Base-by-base conservation (phyloP, 306 rosid genomes). In the Lathyrus tuberosus region DNA sequence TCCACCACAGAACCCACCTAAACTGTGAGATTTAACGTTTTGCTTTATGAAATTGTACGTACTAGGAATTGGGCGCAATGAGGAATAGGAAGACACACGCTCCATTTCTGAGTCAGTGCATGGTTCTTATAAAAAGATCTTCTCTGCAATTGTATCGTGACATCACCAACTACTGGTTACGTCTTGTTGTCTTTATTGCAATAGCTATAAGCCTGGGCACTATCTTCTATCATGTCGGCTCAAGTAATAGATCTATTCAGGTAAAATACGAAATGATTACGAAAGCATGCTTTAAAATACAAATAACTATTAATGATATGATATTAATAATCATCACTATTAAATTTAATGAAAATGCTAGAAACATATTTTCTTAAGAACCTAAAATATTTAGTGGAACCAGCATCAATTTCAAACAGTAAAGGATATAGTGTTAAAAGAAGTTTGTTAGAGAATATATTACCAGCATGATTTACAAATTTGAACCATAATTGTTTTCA, bases 101-200 rank as follows among this genome's bases (percentile, higher is more conserved):
- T 20, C 73, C 84, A 53, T 86, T 91, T 70, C 43, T 61, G 8
- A 86, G 82, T 37, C 95, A 91, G 40, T 83, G 86, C 64, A 49
- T 57, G 2, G 78, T 88, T 65, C 92, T 91, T 12, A 74, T 78
- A 37, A 78, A 77, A 72, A 90, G 97, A 82, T 83, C 92, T 22
- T 86, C 82, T 28, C 11, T 86, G 78, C 89, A 86, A 41, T 78
- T 88, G 81, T 66, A 59, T 38, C 87, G 97, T 1, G 87, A 91
- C 75, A 62, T 73, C 12, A 89, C 90, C 72, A 86, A 91, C 58
- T 91, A 91, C 61, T 88, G 92, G 95, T 17, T 91, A 65, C 90
- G 90, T 71, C 62, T 91, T 1, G 58, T 12, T 31, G 78, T 83
- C 41, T 91, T 84, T 37, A 58, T 74, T 20, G 22, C 17, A 31